Conservation (phyloP, 305 asterid genomes). For the Petunia hybrid region DNA sequence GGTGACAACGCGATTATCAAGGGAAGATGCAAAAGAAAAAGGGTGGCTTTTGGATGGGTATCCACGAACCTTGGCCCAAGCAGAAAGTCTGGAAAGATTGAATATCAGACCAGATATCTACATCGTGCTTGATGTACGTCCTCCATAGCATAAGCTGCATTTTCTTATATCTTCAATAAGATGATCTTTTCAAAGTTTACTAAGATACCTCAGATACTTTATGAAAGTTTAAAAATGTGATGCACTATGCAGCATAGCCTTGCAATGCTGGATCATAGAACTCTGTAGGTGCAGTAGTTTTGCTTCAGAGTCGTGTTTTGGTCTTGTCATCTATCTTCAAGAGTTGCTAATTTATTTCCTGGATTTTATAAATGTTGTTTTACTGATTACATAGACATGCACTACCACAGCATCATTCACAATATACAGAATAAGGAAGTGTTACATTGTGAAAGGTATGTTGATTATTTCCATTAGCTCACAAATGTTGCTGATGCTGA, state of each 20-base stretch:
- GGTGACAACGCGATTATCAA: constrained; percentile 80
- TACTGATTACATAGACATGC: too few species aligned
- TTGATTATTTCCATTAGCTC: too few species aligned
- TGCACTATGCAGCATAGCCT: not conserved
- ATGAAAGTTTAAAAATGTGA: not conserved
- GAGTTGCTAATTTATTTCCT: not conserved
- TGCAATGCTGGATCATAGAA: not conserved
- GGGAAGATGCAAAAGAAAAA: constrained; percentile 82
- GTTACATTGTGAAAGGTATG: too few species aligned
- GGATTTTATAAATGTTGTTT: not conserved
- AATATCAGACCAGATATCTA: constrained; percentile 78
- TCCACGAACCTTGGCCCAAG: constrained; percentile 86
- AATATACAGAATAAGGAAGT: too few species aligned
- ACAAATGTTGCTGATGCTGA: too few species aligned
- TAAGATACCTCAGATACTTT: not conserved
- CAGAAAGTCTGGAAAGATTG: constrained; percentile 83
- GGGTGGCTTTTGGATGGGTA: constrained; percentile 98
- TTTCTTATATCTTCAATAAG: constrained; percentile 15
- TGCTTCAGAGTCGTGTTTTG: not conserved
- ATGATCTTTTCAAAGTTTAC: constrained; percentile 26
- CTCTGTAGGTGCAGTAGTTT: not conserved
- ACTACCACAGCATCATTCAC: too few species aligned
- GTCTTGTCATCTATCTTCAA: not conserved
- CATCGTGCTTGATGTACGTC: constrained; percentile 79
- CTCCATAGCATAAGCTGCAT: constrained; percentile 23